phyloP scores from a whole-genome alignment of 768 basidiomycete genomes.

The Arthromyces matolae region DNA sequence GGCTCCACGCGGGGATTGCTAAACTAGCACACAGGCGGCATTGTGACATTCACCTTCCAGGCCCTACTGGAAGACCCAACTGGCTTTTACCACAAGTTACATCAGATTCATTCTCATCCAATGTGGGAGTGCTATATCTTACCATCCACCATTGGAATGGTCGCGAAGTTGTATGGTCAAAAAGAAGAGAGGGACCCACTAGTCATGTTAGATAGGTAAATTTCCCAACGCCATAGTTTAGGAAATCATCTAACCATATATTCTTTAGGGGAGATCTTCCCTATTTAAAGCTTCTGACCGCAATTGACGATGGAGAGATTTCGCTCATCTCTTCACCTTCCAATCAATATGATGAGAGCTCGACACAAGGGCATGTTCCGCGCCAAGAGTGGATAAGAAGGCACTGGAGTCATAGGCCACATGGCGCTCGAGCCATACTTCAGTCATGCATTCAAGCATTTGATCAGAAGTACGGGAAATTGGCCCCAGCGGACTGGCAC shows the following conservation, averaged over 20 bases:
- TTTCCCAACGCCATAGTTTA: slow-evolving; percentile 1
- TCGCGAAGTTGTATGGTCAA: slow-evolving; percentile 35
- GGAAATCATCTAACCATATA: background rate
- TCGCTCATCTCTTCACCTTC: slow-evolving; percentile 52
- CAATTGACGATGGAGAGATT: slow-evolving; percentile 55
- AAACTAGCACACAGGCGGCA: slow-evolving; percentile 47
- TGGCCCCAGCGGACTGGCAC: slow-evolving; percentile 30
- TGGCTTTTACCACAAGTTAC: slow-evolving; percentile 45
- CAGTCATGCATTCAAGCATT: slow-evolving; percentile 41
- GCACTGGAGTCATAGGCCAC: slow-evolving; percentile 27
- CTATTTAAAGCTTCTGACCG: slow-evolving; percentile 37
- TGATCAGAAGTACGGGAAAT: slow-evolving; percentile 31
- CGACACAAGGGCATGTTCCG: slow-evolving; percentile 17
- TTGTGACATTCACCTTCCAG: slow-evolving; percentile 66
- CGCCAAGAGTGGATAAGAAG: slow-evolving; percentile 37
- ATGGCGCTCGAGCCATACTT: slow-evolving; percentile 39
- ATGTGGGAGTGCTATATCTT: slow-evolving; percentile 67
- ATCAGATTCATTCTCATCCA: slow-evolving; percentile 53
- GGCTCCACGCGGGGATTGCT: background rate
- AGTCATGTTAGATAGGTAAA: slow-evolving; percentile 37
- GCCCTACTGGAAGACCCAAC: slow-evolving; percentile 54
- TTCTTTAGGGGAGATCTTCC: slow-evolving; percentile 36
- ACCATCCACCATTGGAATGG: slow-evolving; percentile 60
- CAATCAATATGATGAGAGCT: slow-evolving; percentile 18
- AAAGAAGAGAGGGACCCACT: slow-evolving; percentile 36